phyloP scores from a whole-genome alignment of 2,329 filamentous ascomycete genomes.

The Penicillium olsonii region DNA sequence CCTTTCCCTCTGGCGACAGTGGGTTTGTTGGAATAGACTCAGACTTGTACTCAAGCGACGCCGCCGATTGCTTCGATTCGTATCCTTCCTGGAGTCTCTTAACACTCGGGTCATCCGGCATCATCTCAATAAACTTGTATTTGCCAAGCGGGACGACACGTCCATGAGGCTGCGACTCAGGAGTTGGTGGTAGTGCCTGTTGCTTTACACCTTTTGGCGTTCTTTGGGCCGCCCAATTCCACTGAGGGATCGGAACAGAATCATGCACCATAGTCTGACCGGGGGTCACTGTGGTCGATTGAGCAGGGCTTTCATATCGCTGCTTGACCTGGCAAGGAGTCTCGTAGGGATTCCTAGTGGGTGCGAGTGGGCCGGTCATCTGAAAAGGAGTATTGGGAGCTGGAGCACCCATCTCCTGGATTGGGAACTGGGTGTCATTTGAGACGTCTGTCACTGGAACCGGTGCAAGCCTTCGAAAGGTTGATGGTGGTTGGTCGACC shows the following conservation, averaged over 20 bases:
- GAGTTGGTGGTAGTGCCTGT: not conserved
- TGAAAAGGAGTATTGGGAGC: not conserved
- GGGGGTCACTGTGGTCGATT: not conserved
- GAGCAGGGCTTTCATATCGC: not conserved
- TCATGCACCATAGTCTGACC: not conserved
- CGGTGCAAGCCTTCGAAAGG: not conserved
- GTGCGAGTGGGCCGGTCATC: not conserved
- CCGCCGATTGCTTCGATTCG: not conserved
- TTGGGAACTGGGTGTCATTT: not conserved
- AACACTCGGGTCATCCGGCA: not conserved
- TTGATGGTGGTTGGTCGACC: not conserved
- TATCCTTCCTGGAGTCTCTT: not conserved
- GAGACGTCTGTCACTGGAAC: not conserved
- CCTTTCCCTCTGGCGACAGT: too few species aligned
- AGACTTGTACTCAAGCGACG: not conserved
- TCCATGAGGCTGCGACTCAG: not conserved
- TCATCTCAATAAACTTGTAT: not conserved
- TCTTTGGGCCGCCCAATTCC: not conserved
- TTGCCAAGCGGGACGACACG: not conserved
- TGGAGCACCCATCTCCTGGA: not conserved
- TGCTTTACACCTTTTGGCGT: not conserved
- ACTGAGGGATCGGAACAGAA: not conserved
- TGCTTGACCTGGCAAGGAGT: not conserved
- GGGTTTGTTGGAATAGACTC: not conserved
- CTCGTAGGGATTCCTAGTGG: not conserved